Base-by-base conservation (phyloP, 495 filamentous ascomycete species). In the Choiromyces venosus region DNA sequence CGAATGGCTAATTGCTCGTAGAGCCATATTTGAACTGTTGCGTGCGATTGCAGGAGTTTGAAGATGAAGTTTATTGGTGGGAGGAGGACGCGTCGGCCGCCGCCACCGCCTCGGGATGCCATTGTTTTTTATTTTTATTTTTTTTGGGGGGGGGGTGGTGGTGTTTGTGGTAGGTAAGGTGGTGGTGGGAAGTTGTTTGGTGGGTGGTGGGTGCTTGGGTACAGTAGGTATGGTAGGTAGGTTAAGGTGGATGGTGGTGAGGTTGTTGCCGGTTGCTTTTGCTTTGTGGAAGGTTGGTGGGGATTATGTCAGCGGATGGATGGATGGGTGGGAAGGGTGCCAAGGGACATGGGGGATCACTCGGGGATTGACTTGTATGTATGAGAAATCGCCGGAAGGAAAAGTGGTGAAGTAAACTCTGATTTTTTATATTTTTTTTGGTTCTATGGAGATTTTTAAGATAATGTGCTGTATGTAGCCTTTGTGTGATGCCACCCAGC, bases 21-120 rank as follows among this genome's bases (percentile, higher is more conserved):
- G 21, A 99, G 86, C 95, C 95, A 99, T 82, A 99, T 91, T 75
- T 92, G 91, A 16, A 98, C 93, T 1, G 91, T 92, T 10, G 90
- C 89, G 76, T 92, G 91, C 82, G 92, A 88, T 79, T 97, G 94
- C 40, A 99, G 88, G 61, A 97, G 89, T 85, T 92, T 94, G 89
- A 99, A 99, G 82, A 99, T 97, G 82, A 97, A 97, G 84, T 99
- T 97, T 85, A 98, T 97, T 8, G 95, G 95, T 64, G 94, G 94
- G 68, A 98, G 89, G 80, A 99, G 87, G 75, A 97, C 96, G 85
- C 92, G 92, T 84, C 92, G 89, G 76, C 87, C 87, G 75, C 90
- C 92, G 77, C 91, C 91, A 78, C 90, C 91, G 74, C 88, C 89
- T 83, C 92, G 89, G 81, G 91, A 89, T 74, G 91, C 88, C 93